phyloP scores from a whole-genome alignment of 1,284 basidiomycete genomes.

The Boletus semigastroideus region DNA sequence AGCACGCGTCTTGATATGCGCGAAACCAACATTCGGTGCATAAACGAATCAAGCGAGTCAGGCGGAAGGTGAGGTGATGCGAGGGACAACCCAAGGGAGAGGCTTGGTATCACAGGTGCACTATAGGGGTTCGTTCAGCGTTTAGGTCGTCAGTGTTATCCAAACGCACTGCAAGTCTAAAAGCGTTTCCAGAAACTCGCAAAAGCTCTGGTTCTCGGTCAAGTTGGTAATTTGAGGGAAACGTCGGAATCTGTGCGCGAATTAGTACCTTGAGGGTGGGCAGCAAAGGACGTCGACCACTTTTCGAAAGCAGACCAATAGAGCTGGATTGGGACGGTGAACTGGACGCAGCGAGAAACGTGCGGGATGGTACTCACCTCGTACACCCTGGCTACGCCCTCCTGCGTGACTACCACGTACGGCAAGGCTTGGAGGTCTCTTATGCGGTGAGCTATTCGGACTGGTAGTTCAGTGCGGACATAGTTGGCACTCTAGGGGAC shows the following conservation, averaged over 20 bases:
- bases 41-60: conserved; percentile 82
- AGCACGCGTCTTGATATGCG: conserved; percentile 88
- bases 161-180: conserved; percentile 71
- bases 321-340: conserved; percentile 44
- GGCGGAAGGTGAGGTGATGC: conserved; percentile 77
- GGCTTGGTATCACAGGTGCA: conserved; percentile 72
- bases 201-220: conserved; percentile 79
- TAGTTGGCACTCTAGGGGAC: conserved; percentile 79
- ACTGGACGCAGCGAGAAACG: neutral
- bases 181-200: conserved; percentile 63
- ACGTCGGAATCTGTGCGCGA: conserved; percentile 60
- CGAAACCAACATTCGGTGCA: conserved; percentile 89
- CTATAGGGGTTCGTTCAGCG: conserved; percentile 39
- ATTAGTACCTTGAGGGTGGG: conserved; percentile 11
- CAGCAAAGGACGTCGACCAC: conserved; percentile 37
- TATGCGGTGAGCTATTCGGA: conserved; percentile 85
- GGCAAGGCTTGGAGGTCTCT: conserved; percentile 86
- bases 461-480: conserved; percentile 84
- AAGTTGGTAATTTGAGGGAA: conserved; percentile 75
- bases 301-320: conserved; percentile 84
- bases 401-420: conserved; percentile 86
- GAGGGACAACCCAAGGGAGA: conserved; percentile 74
- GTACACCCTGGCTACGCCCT: conserved; percentile 82
- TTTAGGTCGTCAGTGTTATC: neutral
- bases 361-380: conserved; percentile 53